phyloP scores from a whole-genome alignment of 192 early-diverging fungal genomes.

The Physocladia obscura region DNA sequence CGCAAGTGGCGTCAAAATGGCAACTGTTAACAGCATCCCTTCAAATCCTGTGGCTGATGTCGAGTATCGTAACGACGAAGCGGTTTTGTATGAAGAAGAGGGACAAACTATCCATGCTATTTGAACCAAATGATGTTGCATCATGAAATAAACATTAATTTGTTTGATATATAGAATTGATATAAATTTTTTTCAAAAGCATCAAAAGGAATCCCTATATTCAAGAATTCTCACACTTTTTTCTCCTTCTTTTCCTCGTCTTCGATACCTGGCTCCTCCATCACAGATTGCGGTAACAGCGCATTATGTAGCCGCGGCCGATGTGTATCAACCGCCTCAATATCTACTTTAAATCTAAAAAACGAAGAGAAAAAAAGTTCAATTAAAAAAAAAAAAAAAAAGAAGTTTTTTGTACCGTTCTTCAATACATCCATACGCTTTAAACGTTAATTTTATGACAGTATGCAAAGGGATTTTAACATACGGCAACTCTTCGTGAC shows the following conservation, averaged over 20 bases:
- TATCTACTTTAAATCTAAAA: conserved; percentile 76
- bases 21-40: no score
- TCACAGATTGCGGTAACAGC: background rate
- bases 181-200: no score
- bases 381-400: background rate
- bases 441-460: conserved; percentile 93
- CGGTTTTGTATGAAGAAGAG: no score
- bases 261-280: background rate
- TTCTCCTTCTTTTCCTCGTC: no score
- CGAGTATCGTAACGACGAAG: no score
- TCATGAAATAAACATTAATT: no score
- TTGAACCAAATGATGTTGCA: no score
- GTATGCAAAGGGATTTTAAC: conserved; percentile 98
- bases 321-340: conserved; percentile 97
- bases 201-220: no score
- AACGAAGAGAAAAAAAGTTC: background rate
- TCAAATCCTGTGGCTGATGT: no score
- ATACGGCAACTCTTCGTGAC: conserved; percentile 94
- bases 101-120: no score
- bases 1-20: conserved; percentile 17
- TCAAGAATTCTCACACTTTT: no score
- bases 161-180: no score
- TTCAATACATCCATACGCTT: conserved; percentile 93
- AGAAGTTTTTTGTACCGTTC: conserved; percentile 67
- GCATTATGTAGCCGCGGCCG: conserved; percentile 37